Percentiles rank a stretch among this genome's conserved stretches.
These are phyloP conservation scores for Syncephalastrum sp. DNA, from an alignment of 371 early-diverging fungal species.

Conservation along the genomic window DNA sequence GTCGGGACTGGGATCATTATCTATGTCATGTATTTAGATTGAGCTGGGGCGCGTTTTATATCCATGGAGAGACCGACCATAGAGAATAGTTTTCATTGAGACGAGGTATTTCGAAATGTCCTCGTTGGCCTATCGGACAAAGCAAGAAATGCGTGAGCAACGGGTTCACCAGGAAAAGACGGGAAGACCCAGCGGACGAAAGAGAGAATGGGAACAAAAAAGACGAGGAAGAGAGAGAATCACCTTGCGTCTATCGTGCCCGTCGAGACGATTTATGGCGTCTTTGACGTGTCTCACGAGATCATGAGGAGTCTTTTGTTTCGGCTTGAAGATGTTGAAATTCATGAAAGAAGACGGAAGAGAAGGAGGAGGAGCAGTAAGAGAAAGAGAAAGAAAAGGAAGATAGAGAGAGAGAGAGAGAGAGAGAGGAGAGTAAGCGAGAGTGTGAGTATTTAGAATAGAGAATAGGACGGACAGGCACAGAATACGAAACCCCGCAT, in stretches of 20 bases:
- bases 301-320: slow-evolving; percentile 86
- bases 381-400: not conserved
- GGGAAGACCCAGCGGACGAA: not conserved
- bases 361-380: slow-evolving; percentile 4
- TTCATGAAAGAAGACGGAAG: slow-evolving; percentile 54
- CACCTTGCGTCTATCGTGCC: slow-evolving; percentile 66
- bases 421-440: not conserved
- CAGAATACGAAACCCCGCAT: too few species aligned
- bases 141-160: slow-evolving; percentile 3
- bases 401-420: slow-evolving; percentile 2
- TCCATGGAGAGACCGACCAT: slow-evolving; percentile 71
- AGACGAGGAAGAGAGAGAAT: not conserved
- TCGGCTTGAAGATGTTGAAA: slow-evolving; percentile 85
- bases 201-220: not conserved
- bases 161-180: not conserved
- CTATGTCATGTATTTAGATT: slow-evolving; percentile 31
- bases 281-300: slow-evolving; percentile 86
- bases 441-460: too few species aligned
- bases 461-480: too few species aligned
- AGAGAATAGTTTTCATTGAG: slow-evolving; percentile 88
- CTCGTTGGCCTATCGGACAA: slow-evolving; percentile 76
- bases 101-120: slow-evolving; percentile 93
- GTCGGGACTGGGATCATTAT: slow-evolving; percentile 88
- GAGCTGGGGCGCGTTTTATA: slow-evolving; percentile 16
- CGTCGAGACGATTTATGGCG: slow-evolving; percentile 69